Base-by-base conservation (phyloP, 768 basidiomycete species). In the Rhodotorula paludigena region DNA sequence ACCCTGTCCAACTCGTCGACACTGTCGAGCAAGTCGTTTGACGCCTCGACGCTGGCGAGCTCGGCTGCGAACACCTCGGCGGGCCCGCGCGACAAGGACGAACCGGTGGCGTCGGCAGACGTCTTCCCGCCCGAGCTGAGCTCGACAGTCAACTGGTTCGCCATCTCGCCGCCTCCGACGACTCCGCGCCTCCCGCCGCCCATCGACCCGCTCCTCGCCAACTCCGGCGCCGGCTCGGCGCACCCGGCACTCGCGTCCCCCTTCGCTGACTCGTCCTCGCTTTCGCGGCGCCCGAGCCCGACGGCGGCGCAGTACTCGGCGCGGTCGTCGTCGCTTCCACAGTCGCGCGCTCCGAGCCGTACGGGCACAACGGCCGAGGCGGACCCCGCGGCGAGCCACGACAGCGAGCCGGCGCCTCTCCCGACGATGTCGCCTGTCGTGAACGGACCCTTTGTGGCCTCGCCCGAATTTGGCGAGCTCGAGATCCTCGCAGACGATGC, bases 11-110 rank as follows among this genome's bases (percentile, higher is more conserved):
- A 49, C n/a, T 16, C 15, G n/a, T 55, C 61, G 18, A 44, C 41
- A 32, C 25, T 62, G 0, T 62, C 60, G 32, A 33, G 32, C 60
- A 54, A 54, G 41, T 59, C 52, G 6, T 52, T 68, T 47, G 67
- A 56, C 51, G 49, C 61, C 5, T 68, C 67, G 32, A 68, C 67
- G 0, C 57, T 68, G 38, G 66, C 61, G 25, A 63, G 61, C 53
- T 59, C 66, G 23, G 62, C 53, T 3, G 66, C 61, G 3, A 62
- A 62, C 52, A 55, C 52, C 7, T 62, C 61, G 33, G 47, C 6
- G 20, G 33, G 53, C n/a, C 32, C 36, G n/a, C 32, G 25, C 33
- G 33, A 62, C 33, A 45, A 55, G 28, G 51, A 44, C n/a, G n/a
- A n/a, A n/a, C n/a, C n/a, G n/a, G n/a, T n/a, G n/a, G 48, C 48